Conservation (phyloP, 129 eudicot genomes). For the Dittrichia graveolens region DNA sequence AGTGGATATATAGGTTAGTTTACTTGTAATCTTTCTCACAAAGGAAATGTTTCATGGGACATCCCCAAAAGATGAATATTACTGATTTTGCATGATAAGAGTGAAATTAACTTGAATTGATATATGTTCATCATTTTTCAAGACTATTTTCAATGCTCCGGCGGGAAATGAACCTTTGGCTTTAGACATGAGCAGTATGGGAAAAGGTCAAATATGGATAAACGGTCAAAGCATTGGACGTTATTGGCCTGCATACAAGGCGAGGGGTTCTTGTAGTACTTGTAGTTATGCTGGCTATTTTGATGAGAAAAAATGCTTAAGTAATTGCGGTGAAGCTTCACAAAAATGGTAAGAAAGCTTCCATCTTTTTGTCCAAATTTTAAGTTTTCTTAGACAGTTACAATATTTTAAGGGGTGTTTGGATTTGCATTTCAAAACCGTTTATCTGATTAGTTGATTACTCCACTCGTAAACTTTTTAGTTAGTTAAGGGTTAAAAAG, state of each 20-base stretch:
- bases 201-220: conserved; percentile 98
- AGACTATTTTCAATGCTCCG: conserved; percentile 87
- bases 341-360: conserved; percentile 76
- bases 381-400: background rate
- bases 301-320: conserved; percentile 82
- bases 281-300: conserved; percentile 90
- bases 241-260: conserved; percentile 91
- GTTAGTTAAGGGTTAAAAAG: no score
- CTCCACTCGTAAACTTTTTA: no score
- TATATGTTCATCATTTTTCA: conserved; percentile 27
- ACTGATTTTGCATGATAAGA: background rate
- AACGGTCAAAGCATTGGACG: conserved; percentile 97
- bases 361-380: background rate
- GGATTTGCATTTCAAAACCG: background rate
- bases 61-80: background rate
- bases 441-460: no score
- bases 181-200: conserved; percentile 91
- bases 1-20: no score
- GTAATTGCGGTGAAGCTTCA: conserved; percentile 90
- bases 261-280: conserved; percentile 69
- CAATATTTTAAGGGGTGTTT: background rate
- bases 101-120: conserved; percentile 11
- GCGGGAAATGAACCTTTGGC: conserved; percentile 86
- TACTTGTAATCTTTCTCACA: background rate
- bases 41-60: background rate